Evolutionary conservation across 768 basidiomycete species (phyloP).

Genomic region (Naganishia antarctica): DNA sequence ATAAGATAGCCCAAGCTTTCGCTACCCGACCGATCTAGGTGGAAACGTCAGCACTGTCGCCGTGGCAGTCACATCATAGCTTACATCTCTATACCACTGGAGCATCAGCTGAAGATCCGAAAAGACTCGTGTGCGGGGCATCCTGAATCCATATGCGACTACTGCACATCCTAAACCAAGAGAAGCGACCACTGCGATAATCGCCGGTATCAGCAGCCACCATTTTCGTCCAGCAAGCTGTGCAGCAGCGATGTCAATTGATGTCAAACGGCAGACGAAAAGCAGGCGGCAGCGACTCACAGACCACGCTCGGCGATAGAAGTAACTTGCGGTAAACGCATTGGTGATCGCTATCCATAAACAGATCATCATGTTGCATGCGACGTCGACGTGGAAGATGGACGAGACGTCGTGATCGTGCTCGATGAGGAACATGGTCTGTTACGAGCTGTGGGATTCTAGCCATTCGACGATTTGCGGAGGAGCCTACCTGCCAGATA

Average conservation of each 20-base stretch:
- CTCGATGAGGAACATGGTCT: slow-evolving; percentile 5
- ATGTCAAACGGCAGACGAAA: neutral
- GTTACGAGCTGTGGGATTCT: neutral
- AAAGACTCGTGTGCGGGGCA: neutral
- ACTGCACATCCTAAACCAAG: slow-evolving; percentile 7
- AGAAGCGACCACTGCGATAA: neutral
- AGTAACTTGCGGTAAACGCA: slow-evolving; percentile 9
- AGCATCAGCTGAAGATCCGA: neutral
- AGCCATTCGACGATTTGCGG: neutral
- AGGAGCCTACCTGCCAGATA: slow-evolving; percentile 10
- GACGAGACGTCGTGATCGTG: slow-evolving; percentile 2
- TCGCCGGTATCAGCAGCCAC: slow-evolving; percentile 3
- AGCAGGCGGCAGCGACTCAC: neutral
- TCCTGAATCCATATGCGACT: neutral
- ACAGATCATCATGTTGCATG: slow-evolving; percentile 14
- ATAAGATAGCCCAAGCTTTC: slow-evolving; percentile 4
- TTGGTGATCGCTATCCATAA: slow-evolving; percentile 15
- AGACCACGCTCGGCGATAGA: slow-evolving; percentile 8
- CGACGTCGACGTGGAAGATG: slow-evolving; percentile 2
- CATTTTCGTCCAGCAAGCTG: slow-evolving; percentile 9
- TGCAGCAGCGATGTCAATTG: neutral
- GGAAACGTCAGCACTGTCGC: too few species aligned
- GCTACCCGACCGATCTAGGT: neutral
- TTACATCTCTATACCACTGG: neutral
- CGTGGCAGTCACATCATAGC: too few species aligned